Evolutionary conservation across 2,329 filamentous ascomycete species (phyloP), one percentile per base, ranked within the genome.

Genomic region (Fusarium chlamydosporum): DNA sequence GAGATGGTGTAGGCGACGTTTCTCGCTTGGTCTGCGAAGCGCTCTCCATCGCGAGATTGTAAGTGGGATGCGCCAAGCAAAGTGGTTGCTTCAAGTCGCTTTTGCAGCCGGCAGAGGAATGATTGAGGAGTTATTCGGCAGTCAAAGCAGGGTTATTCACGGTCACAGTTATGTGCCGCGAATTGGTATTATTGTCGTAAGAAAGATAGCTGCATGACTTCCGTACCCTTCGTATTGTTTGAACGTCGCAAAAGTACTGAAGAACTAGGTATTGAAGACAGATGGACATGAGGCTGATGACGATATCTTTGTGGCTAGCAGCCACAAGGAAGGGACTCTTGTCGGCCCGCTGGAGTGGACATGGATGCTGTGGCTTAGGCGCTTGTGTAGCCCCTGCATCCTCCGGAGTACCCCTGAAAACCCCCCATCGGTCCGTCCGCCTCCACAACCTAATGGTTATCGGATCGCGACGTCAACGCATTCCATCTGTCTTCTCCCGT

Each of bases 401-500:
- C 37, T 47, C 38, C 29, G 50, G 50, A 59, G 62, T 60, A 70
- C 67, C 67, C 67, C 67, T 69, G 67, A 70, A 70, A 70, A 51
- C 48, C 61, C 61, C 43, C 38, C 65, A 65, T 53, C 43, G 35
- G 50, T 66, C 62, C 48, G 41, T 61, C 62, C 53, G 43, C 43
- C 48, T 67, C 58, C 62, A 68, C 50, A 63, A 62, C 43, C 42
- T 58, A 62, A 67, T 57, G 42, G 56, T 34, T 59, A 63, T 64
- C 47, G n/a, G 42, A 51, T 51, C 62, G 53, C 67, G 67, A 69
- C 57, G 62, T 70, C 56, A 67, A 68, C 61, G 46, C 67, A 69
- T 70, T 70, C 67, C 67, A 59, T 40, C 53, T 64, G 18, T 43
- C 61, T 26, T 56, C 53, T 33, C 56, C 27, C 27, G 27, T 18